Percentiles rank a stretch among this genome's conserved stretches.
Conservation (phyloP, 2,329 filamentous ascomycete species). For the Ascochyta pisi region DNA sequence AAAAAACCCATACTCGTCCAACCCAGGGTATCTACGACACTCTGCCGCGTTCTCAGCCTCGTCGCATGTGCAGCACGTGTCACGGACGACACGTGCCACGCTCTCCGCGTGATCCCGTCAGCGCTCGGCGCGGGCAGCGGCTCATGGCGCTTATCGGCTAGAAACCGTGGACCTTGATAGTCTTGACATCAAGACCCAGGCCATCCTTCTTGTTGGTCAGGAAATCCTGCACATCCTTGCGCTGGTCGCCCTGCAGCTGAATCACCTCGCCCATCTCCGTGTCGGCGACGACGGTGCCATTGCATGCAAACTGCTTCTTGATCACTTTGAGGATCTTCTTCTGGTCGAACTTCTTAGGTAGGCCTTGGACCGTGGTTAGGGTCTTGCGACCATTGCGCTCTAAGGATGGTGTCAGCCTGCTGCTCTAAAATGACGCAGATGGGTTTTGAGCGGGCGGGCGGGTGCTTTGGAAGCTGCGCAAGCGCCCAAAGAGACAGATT, state of each 20-base stretch:
- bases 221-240: constrained; percentile 98
- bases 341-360: constrained; percentile 98
- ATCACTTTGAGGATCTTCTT: constrained; percentile 99
- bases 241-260: constrained; percentile 98
- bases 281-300: constrained; percentile 98
- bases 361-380: constrained; percentile 98
- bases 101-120: background rate
- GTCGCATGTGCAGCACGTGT: background rate
- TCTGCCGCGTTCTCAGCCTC: background rate
- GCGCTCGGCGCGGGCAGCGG: constrained; percentile 9
- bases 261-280: constrained; percentile 99
- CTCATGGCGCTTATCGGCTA: constrained; percentile 22
- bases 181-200: constrained; percentile 92
- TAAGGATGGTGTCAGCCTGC: constrained; percentile 61
- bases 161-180: constrained; percentile 77
- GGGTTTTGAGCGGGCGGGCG: background rate
- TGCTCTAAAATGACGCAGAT: background rate
- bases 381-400: constrained; percentile 99
- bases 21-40: background rate
- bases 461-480: background rate
- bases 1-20: background rate
- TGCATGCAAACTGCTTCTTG: constrained; percentile 99
- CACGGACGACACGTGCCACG: background rate
- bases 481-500: background rate
- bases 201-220: constrained; percentile 95